Percentiles rank a stretch among this genome's conserved stretches.
phyloP scores from a whole-genome alignment of 2,329 filamentous ascomycete genomes.

The Tolypocladium paradoxum region DNA sequence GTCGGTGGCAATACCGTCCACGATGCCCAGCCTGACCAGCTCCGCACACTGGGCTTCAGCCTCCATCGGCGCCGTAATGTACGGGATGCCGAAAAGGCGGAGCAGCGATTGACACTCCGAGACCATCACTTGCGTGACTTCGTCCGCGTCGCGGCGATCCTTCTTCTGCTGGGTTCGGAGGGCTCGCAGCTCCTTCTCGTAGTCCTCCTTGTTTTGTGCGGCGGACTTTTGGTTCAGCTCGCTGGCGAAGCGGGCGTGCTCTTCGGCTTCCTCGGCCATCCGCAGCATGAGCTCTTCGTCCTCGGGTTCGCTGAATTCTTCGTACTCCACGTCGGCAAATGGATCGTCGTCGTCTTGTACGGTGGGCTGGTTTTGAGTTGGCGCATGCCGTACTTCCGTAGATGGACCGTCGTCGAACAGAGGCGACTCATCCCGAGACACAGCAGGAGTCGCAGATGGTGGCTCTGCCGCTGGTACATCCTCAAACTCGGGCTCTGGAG shows the following conservation, averaged over 20 bases:
- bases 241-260: slow-evolving; percentile 86
- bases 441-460: neutral
- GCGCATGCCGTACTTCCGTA: too few relatives aligned
- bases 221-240: slow-evolving; percentile 69
- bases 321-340: slow-evolving; percentile 53
- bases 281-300: slow-evolving; percentile 82
- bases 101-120: slow-evolving; percentile 88
- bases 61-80: slow-evolving; percentile 97
- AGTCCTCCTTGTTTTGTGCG: slow-evolving; percentile 62
- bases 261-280: slow-evolving; percentile 81
- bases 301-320: slow-evolving; percentile 74
- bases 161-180: slow-evolving; percentile 93
- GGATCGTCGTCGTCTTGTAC: slow-evolving; percentile 26
- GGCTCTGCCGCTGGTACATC: slow-evolving; percentile 19
- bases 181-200: slow-evolving; percentile 77
- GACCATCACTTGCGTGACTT: slow-evolving; percentile 94
- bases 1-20: slow-evolving; percentile 96
- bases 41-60: slow-evolving; percentile 96
- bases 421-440: neutral
- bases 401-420: slow-evolving; percentile 7
- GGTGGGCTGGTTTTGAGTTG: neutral
- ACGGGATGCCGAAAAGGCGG: slow-evolving; percentile 83
- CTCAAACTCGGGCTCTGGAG: slow-evolving; percentile 25
- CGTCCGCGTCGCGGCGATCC: slow-evolving; percentile 88
- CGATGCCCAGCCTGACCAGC: slow-evolving; percentile 72